phyloP scores from a whole-genome alignment of 306 rosid genomes.

The Abrus pulchellus region DNA sequence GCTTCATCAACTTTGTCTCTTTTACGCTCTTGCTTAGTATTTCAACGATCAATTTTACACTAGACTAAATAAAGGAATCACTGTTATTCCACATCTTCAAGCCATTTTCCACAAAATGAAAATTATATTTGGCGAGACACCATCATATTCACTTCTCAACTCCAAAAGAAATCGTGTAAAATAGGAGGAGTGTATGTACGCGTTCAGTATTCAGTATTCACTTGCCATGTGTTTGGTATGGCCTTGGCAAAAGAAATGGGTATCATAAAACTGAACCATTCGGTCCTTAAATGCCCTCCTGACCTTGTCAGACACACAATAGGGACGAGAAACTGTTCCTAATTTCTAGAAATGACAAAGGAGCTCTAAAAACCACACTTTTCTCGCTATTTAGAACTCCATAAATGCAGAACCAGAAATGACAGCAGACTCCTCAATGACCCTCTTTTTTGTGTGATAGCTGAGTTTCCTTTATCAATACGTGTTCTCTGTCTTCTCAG shows the following conservation, averaged over 20 bases:
- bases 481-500: constrained; percentile 31
- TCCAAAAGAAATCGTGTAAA: not conserved
- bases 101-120: not conserved
- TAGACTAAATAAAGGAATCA: not conserved
- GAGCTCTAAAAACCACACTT: constrained; percentile 37
- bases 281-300: constrained; percentile 44
- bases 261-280: constrained; percentile 47
- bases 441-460: not conserved
- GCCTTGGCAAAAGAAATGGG: constrained; percentile 32
- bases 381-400: not conserved
- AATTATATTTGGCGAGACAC: not conserved
- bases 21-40: constrained; percentile 8
- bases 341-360: constrained; percentile 36
- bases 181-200: not conserved
- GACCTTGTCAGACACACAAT: constrained; percentile 45
- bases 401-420: constrained; percentile 47
- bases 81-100: not conserved
- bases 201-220: not conserved
- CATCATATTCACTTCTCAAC: not conserved
- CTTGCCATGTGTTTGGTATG: constrained; percentile 14
- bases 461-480: constrained; percentile 29
- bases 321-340: constrained; percentile 47
- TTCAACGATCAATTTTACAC: not conserved
- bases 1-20: constrained; percentile 1
- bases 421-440: constrained; percentile 39